Base-by-base conservation (phyloP, 345 rosid species). In the Eucalyptus caleyi region DNA sequence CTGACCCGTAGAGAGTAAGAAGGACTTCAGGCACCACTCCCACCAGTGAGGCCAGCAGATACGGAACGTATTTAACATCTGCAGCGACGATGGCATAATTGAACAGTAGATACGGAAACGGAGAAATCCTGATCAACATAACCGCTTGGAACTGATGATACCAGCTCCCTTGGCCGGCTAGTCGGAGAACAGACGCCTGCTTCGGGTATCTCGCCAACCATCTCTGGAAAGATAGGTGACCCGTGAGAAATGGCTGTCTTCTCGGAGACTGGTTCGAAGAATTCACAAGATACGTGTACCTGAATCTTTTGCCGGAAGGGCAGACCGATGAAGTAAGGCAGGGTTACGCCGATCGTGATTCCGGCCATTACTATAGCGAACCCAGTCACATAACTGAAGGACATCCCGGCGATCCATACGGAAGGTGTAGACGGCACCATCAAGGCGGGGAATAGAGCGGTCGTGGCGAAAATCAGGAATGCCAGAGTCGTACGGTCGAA, bases 331-430 rank as follows among this genome's bases (percentile, higher is more conserved):
- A 92, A 90, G 77, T 91, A 92, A 23, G 95, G 92, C 60, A 93
- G 87, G 5, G 92, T 89, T n/a, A 89, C 89, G 53, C 94, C 94
- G 6, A 91, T 83, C 11, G 92, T n/a, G 5, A 90, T 62, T 34
- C 92, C 94, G 3, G 88, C 65, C 87, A 90, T 89, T 15, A 91
- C 89, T 7, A 93, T 40, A 6, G 91, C 50, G 32, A 91, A 90
- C 30, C 94, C 95, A 27, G 56, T 82, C 45, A 89, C 92, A 34
- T 93, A 92, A 42, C 91, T 91, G 53, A 90, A 93, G 62, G 92
- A 53, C 92, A 92, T 89, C 87, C 95, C 93, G 3, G 93, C 94
- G 49, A 91, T 62, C 95, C 95, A 93, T 89, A 93, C 80, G 6
- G 94, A 89, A n/a, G 95, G 95, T 4, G 94, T 88, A 4, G 94